Base-by-base conservation (phyloP, 495 filamentous ascomycete genomes). In the Thermochaetoides thermophila region DNA sequence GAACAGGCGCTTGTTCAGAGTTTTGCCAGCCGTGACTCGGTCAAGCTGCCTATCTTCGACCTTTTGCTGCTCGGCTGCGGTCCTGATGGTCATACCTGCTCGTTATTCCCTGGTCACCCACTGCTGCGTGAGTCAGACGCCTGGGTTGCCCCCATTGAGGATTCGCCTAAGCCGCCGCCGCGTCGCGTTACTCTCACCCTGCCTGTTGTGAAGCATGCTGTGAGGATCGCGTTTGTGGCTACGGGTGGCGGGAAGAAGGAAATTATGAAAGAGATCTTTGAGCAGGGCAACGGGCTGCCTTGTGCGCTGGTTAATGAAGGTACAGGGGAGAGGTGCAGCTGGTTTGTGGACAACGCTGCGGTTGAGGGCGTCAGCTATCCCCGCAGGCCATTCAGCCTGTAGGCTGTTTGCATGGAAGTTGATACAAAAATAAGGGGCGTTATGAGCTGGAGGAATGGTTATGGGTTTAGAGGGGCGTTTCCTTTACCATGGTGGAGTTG, bases 31-130 rank as follows among this genome's bases (percentile, higher is more conserved):
- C 76, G 84, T 56, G 80, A 92, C 55, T 78, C 77, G 47, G 80
- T 94, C 55, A 81, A 83, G 61, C 61, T 94, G 18, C 89, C 89
- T 36, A 78, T 93, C 41, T 97, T 97, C 50, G 89, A 97, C 49
- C 66, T 97, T 17, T 64, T 97, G 14, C 69, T 97, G 12, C 73
- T 97, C 27, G 89, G 89, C 37, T 87, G 80, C 45, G 89, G 89
- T 3, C 89, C 87, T 11, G 89, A 97, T 52, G 89, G 89, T 23
- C 89, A 97, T 58, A 95, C 89, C 16, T 96, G 91, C 78, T 84
- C 77, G 44, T 66, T 96, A 18, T 97, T 97, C 64, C 91, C 89
- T 5, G 77, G 78, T 17, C 87, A 94, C 43, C 73, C 74, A 27
- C 65, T 96, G 25, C 65, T 97, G 40, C 73, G 86, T 26, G 89